phyloP scores from a whole-genome alignment of 257 asterid species.

The Nicotiana undulata region DNA sequence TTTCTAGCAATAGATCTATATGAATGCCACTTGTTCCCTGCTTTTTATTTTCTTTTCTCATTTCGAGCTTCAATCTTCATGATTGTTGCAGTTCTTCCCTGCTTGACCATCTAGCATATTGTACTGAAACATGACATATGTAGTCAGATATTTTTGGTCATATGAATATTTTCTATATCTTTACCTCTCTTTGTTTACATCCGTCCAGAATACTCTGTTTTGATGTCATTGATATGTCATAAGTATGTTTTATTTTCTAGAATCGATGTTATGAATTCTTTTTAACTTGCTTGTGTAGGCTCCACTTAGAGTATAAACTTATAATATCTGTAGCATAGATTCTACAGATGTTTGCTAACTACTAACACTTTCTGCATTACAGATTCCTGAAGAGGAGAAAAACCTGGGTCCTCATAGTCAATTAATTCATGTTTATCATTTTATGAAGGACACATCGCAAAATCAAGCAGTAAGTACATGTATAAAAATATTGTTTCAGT shows the following conservation, averaged over 20 bases:
- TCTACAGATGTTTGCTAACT: not conserved
- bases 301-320: not conserved
- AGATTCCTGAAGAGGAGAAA: slow-evolving; percentile 74
- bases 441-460: slow-evolving; percentile 46
- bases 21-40: not conserved
- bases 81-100: not conserved
- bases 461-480: slow-evolving; percentile 39
- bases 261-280: not conserved
- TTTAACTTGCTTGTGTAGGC: not conserved
- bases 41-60: not conserved
- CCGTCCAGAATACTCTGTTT: not conserved
- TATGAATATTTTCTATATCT: not conserved
- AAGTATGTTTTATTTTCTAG: not conserved
- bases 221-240: not conserved
- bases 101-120: not conserved
- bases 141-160: not conserved
- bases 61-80: not conserved
- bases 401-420: slow-evolving; percentile 48
- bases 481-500: not conserved
- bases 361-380: slow-evolving; percentile 6
- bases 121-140: not conserved
- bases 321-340: not conserved
- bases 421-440: slow-evolving; percentile 57
- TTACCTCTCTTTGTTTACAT: not conserved
- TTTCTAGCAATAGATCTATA: not conserved